phyloP scores from a whole-genome alignment of 2,329 filamentous ascomycete species.

The Dryadomyces quercus-mongolicae region DNA sequence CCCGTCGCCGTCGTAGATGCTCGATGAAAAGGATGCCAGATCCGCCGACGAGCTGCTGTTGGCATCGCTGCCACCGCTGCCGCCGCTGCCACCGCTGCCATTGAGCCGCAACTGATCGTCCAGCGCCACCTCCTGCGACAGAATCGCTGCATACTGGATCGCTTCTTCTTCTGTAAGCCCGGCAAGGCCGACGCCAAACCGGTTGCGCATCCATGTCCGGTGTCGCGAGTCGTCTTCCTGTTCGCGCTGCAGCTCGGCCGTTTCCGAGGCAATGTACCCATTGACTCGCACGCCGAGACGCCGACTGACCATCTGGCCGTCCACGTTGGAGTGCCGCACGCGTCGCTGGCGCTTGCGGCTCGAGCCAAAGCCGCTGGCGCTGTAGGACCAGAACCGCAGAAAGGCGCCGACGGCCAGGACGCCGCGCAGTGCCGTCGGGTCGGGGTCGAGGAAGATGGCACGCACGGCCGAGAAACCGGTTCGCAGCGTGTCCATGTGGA shows the following conservation, averaged over 20 bases:
- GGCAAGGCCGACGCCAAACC: constrained; percentile 73
- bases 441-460: constrained; percentile 76
- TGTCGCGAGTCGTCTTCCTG: constrained; percentile 55
- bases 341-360: constrained; percentile 75
- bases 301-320: constrained; percentile 36
- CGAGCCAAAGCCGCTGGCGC: constrained; percentile 58
- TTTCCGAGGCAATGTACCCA: constrained; percentile 79
- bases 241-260: constrained; percentile 65
- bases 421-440: constrained; percentile 73
- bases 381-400: constrained; percentile 88
- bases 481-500: constrained; percentile 47
- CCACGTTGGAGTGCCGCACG: constrained; percentile 52
- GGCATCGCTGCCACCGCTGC: background rate
- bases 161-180: constrained; percentile 56
- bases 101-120: constrained; percentile 40
- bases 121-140: constrained; percentile 49
- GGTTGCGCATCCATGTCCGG: constrained; percentile 55
- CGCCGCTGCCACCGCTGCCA: background rate
- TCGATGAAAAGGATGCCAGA: background rate
- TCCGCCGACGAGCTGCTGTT: constrained; percentile 3
- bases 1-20: constrained; percentile 15
- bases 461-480: constrained; percentile 72
- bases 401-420: constrained; percentile 79
- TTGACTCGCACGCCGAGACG: constrained; percentile 56
- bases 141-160: constrained; percentile 51